Percentiles rank a stretch among this genome's conserved stretches.
Conservation (phyloP, 805 yeast species). For the Kazachstania martiniae region DNA sequence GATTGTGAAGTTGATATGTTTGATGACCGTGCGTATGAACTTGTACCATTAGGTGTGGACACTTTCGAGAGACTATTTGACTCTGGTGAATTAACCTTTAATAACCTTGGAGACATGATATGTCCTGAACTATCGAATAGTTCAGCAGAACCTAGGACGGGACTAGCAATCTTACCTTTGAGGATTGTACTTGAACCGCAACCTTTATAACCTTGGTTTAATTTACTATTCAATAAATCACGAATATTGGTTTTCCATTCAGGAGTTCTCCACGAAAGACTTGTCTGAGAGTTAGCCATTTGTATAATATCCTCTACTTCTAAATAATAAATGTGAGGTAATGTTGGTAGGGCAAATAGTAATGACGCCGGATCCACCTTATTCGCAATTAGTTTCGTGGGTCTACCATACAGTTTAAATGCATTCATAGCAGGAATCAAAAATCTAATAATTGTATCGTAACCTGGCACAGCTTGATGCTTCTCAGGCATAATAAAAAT, state of each 20-base stretch:
- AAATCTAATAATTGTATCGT: constrained; percentile 63
- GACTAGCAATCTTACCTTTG: constrained; percentile 46
- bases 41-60: background rate
- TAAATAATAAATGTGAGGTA: constrained; percentile 58
- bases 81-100: background rate
- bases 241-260: constrained; percentile 53
- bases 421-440: constrained; percentile 61
- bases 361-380: constrained; percentile 45
- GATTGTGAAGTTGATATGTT: background rate
- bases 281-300: constrained; percentile 27
- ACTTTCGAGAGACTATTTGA: too few relatives aligned
- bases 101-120: constrained; percentile 10
- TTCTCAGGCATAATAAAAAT: constrained; percentile 56
- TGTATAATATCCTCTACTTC: constrained; percentile 47
- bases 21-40: constrained; percentile 1
- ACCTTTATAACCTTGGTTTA: constrained; percentile 57
- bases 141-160: constrained; percentile 32
- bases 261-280: constrained; percentile 43
- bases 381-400: constrained; percentile 47
- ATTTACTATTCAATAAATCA: constrained; percentile 42
- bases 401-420: constrained; percentile 66
- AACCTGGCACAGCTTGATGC: constrained; percentile 62
- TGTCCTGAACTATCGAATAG: constrained; percentile 20
- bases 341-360: constrained; percentile 61
- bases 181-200: constrained; percentile 63